Percentiles rank a stretch among this genome's conserved stretches.
These are phyloP conservation scores for Coccomyxa sp. DNA, from an alignment of 139 green algal species.

Conservation along the genomic window DNA sequence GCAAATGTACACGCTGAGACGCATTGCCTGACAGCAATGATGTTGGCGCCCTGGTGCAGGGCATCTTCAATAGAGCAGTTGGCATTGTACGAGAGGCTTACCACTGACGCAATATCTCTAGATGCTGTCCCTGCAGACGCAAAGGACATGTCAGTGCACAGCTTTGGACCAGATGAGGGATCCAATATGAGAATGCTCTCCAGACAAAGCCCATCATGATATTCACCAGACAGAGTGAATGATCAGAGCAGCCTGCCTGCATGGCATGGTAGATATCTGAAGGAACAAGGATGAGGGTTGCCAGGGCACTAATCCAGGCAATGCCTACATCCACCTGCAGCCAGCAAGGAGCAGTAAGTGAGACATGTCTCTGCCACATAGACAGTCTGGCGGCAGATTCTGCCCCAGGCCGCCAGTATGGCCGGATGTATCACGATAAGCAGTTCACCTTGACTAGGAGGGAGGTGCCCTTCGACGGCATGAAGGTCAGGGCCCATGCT, in stretches of 20 bases:
- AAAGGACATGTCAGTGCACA: background rate
- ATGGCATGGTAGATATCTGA: conserved; percentile 36
- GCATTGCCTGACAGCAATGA: background rate
- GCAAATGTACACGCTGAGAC: background rate
- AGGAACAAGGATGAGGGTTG: conserved; percentile 47
- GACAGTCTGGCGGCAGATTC: background rate
- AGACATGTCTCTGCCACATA: background rate
- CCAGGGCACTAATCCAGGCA: conserved; percentile 49
- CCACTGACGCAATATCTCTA: conserved; percentile 21
- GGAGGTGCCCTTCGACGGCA: conserved; percentile 24
- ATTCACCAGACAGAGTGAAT: background rate
- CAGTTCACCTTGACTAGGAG: conserved; percentile 10
- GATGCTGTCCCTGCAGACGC: conserved; percentile 3
- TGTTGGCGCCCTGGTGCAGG: background rate
- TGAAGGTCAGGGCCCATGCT: conserved; percentile 12
- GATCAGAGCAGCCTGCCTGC: background rate
- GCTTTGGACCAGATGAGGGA: background rate
- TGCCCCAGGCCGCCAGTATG: background rate
- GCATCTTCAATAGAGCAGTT: too few species aligned
- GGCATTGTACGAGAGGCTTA: too few species aligned
- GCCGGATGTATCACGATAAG: background rate
- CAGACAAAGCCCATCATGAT: background rate
- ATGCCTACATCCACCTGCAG: conserved; percentile 30
- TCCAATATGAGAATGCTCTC: background rate
- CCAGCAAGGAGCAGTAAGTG: background rate